Conservation (phyloP, 1,284 basidiomycete species). For the Sutorius eximius region DNA sequence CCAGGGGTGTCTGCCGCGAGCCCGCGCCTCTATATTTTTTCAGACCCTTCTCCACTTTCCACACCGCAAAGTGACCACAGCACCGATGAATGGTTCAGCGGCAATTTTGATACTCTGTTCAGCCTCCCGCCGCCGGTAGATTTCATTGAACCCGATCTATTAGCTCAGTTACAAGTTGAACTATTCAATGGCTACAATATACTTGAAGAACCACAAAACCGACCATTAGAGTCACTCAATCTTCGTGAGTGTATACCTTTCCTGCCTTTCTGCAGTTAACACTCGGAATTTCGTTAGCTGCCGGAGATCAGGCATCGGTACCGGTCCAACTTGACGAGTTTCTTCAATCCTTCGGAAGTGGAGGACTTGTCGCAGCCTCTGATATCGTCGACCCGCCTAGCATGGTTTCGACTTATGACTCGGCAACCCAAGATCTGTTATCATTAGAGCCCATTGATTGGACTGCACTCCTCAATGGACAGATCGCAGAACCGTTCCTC, state of each 20-base stretch:
- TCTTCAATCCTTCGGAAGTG: slow-evolving; percentile 8
- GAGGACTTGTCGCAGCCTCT: neutral
- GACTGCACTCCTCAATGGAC: slow-evolving; percentile 9
- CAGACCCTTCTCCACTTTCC: slow-evolving; percentile 29
- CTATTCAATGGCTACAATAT: slow-evolving; percentile 20
- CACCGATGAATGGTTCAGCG: slow-evolving; percentile 28
- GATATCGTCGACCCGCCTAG: neutral
- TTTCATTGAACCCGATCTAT: slow-evolving; percentile 12
- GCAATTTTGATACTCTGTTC: slow-evolving; percentile 24
- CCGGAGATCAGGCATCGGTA: too few relatives aligned
- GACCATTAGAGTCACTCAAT: too few relatives aligned
- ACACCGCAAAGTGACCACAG: slow-evolving; percentile 10
- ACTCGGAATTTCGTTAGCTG: neutral
- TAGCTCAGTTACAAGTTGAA: slow-evolving; percentile 19
- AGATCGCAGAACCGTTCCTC: neutral
- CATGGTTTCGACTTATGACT: neutral
- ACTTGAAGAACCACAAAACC: slow-evolving; percentile 4
- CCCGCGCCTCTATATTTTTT: slow-evolving; percentile 27
- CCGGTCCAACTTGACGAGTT: slow-evolving; percentile 12
- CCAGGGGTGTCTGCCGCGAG: slow-evolving; percentile 17
- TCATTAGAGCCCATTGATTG: slow-evolving; percentile 10
- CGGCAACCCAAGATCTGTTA: neutral
- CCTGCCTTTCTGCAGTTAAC: neutral
- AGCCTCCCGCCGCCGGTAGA: slow-evolving; percentile 20
- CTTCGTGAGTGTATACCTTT: neutral